Conservation (phyloP, 768 basidiomycete genomes). For the Macrolepiota dolichaula region DNA sequence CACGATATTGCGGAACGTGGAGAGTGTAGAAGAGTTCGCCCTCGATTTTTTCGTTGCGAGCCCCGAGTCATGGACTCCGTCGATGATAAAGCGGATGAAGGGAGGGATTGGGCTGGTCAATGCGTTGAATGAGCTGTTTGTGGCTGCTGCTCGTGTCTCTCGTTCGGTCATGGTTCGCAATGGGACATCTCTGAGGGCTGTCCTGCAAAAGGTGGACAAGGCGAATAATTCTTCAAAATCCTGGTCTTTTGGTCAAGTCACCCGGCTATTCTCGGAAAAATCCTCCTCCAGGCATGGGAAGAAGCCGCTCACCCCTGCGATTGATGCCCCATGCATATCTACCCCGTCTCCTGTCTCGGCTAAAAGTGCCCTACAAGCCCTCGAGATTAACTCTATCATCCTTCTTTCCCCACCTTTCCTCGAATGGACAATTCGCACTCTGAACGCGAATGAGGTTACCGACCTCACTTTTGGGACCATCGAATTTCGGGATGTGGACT, state of each 20-base stretch:
- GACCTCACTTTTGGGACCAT: slow-evolving; percentile 11
- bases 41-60: slow-evolving; percentile 8
- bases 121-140: slow-evolving; percentile 1
- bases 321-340: neutral
- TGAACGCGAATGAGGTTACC: slow-evolving; percentile 10
- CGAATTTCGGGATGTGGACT: slow-evolving; percentile 5
- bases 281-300: neutral
- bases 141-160: neutral
- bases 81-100: slow-evolving; percentile 6
- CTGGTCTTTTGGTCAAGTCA: neutral
- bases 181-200: neutral
- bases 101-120: neutral
- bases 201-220: slow-evolving; percentile 5
- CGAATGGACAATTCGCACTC: slow-evolving; percentile 14
- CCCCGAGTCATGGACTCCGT: slow-evolving; percentile 5
- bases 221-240: neutral
- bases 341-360: neutral
- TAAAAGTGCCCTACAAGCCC: slow-evolving; percentile 2
- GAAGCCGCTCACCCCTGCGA: neutral
- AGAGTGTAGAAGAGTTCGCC: slow-evolving; percentile 4
- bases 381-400: slow-evolving; percentile 11
- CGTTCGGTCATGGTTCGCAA: slow-evolving; percentile 4
- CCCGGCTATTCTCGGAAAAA: slow-evolving; percentile 3
- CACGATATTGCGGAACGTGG: neutral
- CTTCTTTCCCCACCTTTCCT: slow-evolving; percentile 10